phyloP scores from a whole-genome alignment of 768 basidiomycete species.

The Tremella yokohamensis region DNA sequence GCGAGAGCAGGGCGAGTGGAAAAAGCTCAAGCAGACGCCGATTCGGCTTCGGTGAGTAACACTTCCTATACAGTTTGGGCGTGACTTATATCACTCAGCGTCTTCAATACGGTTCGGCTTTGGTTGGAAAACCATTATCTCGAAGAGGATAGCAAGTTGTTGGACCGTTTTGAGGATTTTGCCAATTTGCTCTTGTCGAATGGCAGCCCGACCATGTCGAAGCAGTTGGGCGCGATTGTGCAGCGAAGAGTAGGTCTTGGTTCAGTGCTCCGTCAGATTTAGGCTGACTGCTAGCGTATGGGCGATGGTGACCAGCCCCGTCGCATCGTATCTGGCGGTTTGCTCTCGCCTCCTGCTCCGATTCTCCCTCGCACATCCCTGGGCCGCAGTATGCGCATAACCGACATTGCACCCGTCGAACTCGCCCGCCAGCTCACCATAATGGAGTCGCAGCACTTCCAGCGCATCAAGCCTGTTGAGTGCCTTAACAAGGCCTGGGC shows the following conservation, averaged over 20 bases:
- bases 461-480: conserved; percentile 82
- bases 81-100: too few relatives aligned
- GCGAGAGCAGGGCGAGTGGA: conserved; percentile 72
- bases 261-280: too few relatives aligned
- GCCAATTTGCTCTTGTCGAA: conserved; percentile 56
- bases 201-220: conserved; percentile 59
- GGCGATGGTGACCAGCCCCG: conserved; percentile 29
- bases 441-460: conserved; percentile 80
- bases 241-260: conserved; percentile 80
- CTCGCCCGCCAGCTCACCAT: conserved; percentile 89
- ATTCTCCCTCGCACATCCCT: conserved; percentile 33
- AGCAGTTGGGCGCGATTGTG: conserved; percentile 68
- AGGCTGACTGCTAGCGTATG: conserved; percentile 49
- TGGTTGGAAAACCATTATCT: conserved; percentile 76
- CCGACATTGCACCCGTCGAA: conserved; percentile 83
- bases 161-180: conserved; percentile 79
- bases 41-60: conserved; percentile 61
- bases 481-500: conserved; percentile 72
- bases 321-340: conserved; percentile 30
- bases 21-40: conserved; percentile 74
- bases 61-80: too few relatives aligned
- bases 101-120: conserved; percentile 82
- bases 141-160: conserved; percentile 77
- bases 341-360: conserved; percentile 42
- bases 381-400: conserved; percentile 59